A percentile compares a stretch with the other conserved stretches of the same genome.
Evolutionary conservation across 495 filamentous ascomycete species (phyloP).

Genomic region (Clavariopsis aquatica): DNA sequence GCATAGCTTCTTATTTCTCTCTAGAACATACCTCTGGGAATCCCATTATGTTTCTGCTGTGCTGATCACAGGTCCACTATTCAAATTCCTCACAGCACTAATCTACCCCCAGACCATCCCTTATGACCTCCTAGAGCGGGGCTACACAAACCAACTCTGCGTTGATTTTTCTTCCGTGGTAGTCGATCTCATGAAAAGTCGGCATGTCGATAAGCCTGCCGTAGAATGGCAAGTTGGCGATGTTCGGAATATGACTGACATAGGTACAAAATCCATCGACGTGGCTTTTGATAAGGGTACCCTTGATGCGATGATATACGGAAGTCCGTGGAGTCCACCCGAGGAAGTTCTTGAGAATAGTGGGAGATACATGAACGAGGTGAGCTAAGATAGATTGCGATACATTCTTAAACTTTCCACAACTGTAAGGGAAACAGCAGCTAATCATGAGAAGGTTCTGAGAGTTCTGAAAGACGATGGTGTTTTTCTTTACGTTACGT

Average conservation of each 20-base stretch:
- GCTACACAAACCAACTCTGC: constrained; percentile 57
- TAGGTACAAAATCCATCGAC: constrained; percentile 46
- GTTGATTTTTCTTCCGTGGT: constrained; percentile 61
- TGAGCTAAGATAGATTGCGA: constrained; percentile 35
- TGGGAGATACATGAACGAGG: constrained; percentile 55
- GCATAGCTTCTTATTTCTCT: no score
- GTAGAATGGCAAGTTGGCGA: constrained; percentile 56
- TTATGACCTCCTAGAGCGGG: constrained; percentile 48
- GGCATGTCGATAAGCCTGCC: constrained; percentile 40
- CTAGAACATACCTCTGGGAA: no score
- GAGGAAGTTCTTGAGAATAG: constrained; percentile 56
- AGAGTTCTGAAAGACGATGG: constrained; percentile 58
- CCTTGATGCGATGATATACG: constrained; percentile 63
- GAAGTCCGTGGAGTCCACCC: constrained; percentile 59
- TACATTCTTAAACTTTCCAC: no score
- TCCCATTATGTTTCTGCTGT: no score
- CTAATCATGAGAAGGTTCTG: constrained; percentile 46
- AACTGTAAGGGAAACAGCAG: constrained; percentile 25
- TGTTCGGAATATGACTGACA: constrained; percentile 53
- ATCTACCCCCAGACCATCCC: constrained; percentile 51
- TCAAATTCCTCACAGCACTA: constrained; percentile 10
- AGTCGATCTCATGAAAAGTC: constrained; percentile 53
- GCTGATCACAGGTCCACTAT: no score
- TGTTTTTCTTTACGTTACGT: constrained; percentile 59
- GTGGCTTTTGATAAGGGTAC: constrained; percentile 65